Conservation (phyloP, 2,329 filamentous ascomycete species). For the Ophiocordyceps camponoti-floridani region DNA sequence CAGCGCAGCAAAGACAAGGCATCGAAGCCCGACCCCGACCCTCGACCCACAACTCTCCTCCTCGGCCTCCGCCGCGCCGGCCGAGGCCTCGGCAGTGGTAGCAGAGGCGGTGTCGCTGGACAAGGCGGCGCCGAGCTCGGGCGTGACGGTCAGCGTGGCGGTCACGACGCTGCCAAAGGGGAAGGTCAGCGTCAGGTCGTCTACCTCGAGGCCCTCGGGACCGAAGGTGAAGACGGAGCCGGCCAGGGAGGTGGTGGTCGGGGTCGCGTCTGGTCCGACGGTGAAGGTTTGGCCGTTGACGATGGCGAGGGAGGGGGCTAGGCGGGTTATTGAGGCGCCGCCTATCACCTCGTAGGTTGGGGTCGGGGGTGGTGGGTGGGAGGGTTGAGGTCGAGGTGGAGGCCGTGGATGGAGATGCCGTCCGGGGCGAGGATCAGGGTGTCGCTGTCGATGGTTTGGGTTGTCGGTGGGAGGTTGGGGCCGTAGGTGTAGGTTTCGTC, state of each 20-base stretch:
- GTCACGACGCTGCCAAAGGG: slow-evolving; percentile 19
- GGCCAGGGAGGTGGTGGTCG: slow-evolving; percentile 26
- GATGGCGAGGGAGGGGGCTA: slow-evolving; percentile 29
- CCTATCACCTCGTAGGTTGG: slow-evolving; percentile 26
- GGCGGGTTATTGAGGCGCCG: slow-evolving; percentile 31
- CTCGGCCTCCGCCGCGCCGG: no score
- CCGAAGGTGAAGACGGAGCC: slow-evolving; percentile 32
- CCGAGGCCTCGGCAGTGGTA: no score
- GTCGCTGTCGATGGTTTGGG: slow-evolving; percentile 28
- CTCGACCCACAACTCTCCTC: no score
- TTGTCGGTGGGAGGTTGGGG: slow-evolving; percentile 11
- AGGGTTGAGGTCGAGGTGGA: slow-evolving; percentile 21
- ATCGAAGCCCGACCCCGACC: no score
- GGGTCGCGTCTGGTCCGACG: slow-evolving; percentile 24
- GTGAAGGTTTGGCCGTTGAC: slow-evolving; percentile 32
- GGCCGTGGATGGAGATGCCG: slow-evolving; percentile 21
- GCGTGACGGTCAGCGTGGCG: background rate
- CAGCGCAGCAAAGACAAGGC: no score
- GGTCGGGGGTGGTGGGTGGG: no score
- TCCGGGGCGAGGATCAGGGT: slow-evolving; percentile 30
- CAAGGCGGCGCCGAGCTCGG: background rate
- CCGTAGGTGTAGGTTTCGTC: slow-evolving; percentile 25
- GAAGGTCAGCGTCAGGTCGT: slow-evolving; percentile 23
- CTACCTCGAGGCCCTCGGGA: slow-evolving; percentile 26
- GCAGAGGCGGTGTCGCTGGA: no score